Evolutionary conservation across 2,329 filamentous ascomycete genomes (phyloP), one percentile per base, ranked within the genome.

Genomic region (Dichotomopilus funicola): DNA sequence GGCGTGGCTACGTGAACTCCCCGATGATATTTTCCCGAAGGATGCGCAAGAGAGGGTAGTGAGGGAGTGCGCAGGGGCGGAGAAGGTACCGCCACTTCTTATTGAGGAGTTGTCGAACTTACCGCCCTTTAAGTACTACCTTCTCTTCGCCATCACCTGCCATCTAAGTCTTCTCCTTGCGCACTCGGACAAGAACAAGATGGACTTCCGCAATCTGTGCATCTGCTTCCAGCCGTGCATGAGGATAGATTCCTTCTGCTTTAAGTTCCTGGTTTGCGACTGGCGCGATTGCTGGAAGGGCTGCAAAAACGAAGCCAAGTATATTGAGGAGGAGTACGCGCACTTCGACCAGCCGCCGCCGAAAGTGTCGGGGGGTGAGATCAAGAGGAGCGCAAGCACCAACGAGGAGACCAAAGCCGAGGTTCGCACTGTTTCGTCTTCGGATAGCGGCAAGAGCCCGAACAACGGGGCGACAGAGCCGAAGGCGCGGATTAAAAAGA

Each of bases 231-330:
- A 96, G 71, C 92, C 92, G 3, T 95, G 91, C 71, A 90, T 97
- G 82, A 95, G 92, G 73, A 94, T 97, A 57, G 92, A 97, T 66
- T 86, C 86, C 1, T 95, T 92, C 70, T 95, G 90, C 70, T 97
- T 97, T 79, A 90, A 91, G 65, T 96, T 96, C 62, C 78, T 97
- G 10, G 91, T 97, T 19, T 89, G 90, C 67, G 88, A 97, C 68
- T 97, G 92, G 92, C 86, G 91, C 64, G 87, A 95, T 63, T 97
- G 92, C 74, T 97, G 92, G 92, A 91, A 94, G 70, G 92, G 92
- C 7, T 97, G 92, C 74, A 91, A 86, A 76, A 95, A 88, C 10
- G 92, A 97, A 71, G 85, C 89, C 60, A 84, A 83, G 62, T 92
- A 81, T 66, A 85, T 91, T 38, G 83, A 88, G 63, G 77, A 85